phyloP scores from a whole-genome alignment of 2,329 filamentous ascomycete genomes.

The Aspergillus pseudotamarii region DNA sequence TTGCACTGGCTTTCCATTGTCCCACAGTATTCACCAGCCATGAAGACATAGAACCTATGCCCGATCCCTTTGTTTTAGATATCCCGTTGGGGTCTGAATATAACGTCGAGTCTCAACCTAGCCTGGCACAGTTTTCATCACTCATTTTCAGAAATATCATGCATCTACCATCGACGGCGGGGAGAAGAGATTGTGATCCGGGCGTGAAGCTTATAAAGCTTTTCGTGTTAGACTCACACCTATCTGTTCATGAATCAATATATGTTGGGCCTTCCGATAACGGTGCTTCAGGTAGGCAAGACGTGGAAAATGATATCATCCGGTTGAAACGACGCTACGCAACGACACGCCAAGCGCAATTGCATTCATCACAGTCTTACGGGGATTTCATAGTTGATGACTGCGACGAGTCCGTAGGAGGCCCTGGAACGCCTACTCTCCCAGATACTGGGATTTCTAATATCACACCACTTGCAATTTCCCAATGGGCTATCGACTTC shows the following conservation, averaged over 20 bases:
- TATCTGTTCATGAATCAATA: constrained; percentile 39
- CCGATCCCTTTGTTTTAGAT: constrained; percentile 39
- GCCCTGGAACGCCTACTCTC: constrained; percentile 8
- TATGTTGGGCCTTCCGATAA: constrained; percentile 26
- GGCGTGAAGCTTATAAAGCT: constrained; percentile 38
- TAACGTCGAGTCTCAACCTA: constrained; percentile 12
- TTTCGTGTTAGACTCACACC: constrained; percentile 36
- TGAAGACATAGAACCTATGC: constrained; percentile 25
- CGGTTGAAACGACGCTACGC: constrained; percentile 25
- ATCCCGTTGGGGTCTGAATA: constrained; percentile 24
- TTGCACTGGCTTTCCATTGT: constrained; percentile 38
- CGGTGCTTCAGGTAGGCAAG: constrained; percentile 13
- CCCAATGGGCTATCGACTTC: constrained; percentile 35
- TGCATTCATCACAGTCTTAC: constrained; percentile 11
- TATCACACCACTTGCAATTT: constrained; percentile 18
- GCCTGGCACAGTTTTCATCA: constrained; percentile 28
- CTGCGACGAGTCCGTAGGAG: constrained; percentile 32
- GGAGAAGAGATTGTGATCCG: constrained; percentile 23
- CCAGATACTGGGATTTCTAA: constrained; percentile 15
- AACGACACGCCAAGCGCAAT: constrained; percentile 10
- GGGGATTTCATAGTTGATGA: constrained; percentile 44
- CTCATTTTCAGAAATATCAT: constrained; percentile 38
- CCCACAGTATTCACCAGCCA: constrained; percentile 25
- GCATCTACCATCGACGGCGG: constrained; percentile 21
- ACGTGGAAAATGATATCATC: constrained; percentile 24